Conservation (phyloP, 2,329 filamentous ascomycete genomes). For the Neurospora crassa region DNA sequence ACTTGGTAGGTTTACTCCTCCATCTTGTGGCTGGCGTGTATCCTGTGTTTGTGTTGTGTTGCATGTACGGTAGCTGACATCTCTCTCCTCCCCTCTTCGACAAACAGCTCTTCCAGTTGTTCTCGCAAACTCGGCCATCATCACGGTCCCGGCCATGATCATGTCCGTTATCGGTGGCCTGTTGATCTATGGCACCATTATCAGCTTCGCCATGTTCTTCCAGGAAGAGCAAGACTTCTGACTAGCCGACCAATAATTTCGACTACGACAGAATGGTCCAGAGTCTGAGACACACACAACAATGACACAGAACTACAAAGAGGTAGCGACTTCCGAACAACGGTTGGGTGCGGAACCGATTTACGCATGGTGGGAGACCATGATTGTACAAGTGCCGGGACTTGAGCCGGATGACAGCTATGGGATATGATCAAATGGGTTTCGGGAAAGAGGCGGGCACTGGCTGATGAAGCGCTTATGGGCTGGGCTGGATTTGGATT, state of each 20-base stretch:
- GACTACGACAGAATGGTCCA: background rate
- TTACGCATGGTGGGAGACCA: background rate
- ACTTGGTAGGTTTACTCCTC: constrained; percentile 58
- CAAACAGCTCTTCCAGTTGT: constrained; percentile 71
- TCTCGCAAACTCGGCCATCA: constrained; percentile 78
- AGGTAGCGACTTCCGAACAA: background rate
- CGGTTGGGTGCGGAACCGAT: background rate
- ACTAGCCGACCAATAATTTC: constrained; percentile 11
- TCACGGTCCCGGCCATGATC: constrained; percentile 74
- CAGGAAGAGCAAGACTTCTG: constrained; percentile 95
- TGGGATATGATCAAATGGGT: background rate
- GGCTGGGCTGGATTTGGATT: background rate
- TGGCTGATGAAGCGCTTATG: background rate
- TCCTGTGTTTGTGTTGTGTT: background rate
- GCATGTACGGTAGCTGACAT: background rate
- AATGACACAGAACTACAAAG: background rate
- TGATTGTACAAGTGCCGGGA: background rate
- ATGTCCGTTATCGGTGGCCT: constrained; percentile 92
- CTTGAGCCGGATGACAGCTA: background rate
- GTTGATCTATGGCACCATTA: constrained; percentile 95
- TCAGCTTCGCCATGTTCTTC: constrained; percentile 98
- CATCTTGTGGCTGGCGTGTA: constrained; percentile 2
- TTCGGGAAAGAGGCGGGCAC: background rate
- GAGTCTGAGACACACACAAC: background rate
- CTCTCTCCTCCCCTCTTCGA: constrained; percentile 1